Percentiles rank a stretch among this genome's conserved stretches.
Evolutionary conservation across 2,329 filamentous ascomycete species (phyloP).

Genomic region (Sclerotinia borealis): DNA sequence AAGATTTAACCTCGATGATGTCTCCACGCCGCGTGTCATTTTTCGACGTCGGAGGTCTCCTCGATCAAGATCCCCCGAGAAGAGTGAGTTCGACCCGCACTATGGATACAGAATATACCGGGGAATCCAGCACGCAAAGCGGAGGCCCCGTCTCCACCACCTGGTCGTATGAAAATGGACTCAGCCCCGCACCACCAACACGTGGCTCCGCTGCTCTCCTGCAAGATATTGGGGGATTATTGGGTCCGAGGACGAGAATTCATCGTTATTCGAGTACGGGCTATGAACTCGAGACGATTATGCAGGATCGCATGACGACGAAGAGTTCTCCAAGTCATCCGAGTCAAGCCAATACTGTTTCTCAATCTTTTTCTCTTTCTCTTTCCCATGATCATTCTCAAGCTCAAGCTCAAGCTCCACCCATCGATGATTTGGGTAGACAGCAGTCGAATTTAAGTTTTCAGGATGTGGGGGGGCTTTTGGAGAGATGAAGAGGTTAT

Average conservation of each 20-base stretch:
- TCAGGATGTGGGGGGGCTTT: not conserved
- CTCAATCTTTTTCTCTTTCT: not conserved
- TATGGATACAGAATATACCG: constrained; percentile 23
- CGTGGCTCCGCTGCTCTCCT: constrained; percentile 53
- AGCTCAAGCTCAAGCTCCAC: not conserved
- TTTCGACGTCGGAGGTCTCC: constrained; percentile 75
- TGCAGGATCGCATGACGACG: too few species aligned
- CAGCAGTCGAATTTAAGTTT: not conserved
- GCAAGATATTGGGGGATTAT: constrained; percentile 51
- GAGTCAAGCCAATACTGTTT: too few species aligned
- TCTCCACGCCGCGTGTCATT: constrained; percentile 64
- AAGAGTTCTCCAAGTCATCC: not conserved
- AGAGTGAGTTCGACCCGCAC: constrained; percentile 24
- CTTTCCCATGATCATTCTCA: not conserved
- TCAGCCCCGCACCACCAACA: constrained; percentile 41
- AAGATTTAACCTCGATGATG: constrained; percentile 32
- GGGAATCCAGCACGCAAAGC: constrained; percentile 22
- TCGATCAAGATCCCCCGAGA: constrained; percentile 45
- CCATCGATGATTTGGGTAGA: not conserved
- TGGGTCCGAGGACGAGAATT: constrained; percentile 37
- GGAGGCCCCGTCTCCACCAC: constrained; percentile 17
- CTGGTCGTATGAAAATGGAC: constrained; percentile 21
- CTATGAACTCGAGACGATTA: constrained; percentile 29
- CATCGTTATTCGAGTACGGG: constrained; percentile 12
- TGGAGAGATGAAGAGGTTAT: not conserved